phyloP scores from a whole-genome alignment of 148 eudicot genomes.

The Rhododendron vialii region DNA sequence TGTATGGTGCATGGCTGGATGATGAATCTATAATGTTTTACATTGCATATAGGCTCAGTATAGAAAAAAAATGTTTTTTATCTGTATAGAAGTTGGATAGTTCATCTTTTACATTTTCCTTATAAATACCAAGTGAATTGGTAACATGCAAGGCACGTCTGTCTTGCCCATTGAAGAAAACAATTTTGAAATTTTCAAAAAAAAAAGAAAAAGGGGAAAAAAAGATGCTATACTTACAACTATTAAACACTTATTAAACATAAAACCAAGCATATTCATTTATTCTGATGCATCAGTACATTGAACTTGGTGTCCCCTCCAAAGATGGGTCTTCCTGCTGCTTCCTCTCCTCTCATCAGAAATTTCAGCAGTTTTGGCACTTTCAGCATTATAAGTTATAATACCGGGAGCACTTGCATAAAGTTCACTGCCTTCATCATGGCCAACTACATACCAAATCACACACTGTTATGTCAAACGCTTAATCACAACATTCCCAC shows the following conservation, averaged over 20 bases:
- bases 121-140: not conserved
- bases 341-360: slow-evolving; percentile 42
- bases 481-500: no score
- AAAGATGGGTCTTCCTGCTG: slow-evolving; percentile 32
- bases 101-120: not conserved
- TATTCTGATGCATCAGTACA: slow-evolving; percentile 24
- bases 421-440: no score
- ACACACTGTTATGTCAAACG: no score
- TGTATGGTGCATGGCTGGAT: not conserved
- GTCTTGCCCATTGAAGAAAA: no score
- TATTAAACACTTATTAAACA: not conserved
- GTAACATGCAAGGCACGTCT: no score
- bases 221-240: not conserved
- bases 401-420: no score
- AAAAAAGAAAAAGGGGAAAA: not conserved
- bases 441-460: no score
- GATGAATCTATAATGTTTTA: not conserved
- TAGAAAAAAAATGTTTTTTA: not conserved
- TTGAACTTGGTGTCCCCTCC: slow-evolving; percentile 47
- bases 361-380: slow-evolving; percentile 96
- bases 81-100: not conserved
- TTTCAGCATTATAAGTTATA: slow-evolving; percentile 65
- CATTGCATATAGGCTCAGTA: not conserved
- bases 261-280: not conserved
- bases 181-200: no score